These are phyloP conservation scores for Rickenella mellea DNA, from an alignment of 768 basidiomycete species.

Conservation along the genomic window DNA sequence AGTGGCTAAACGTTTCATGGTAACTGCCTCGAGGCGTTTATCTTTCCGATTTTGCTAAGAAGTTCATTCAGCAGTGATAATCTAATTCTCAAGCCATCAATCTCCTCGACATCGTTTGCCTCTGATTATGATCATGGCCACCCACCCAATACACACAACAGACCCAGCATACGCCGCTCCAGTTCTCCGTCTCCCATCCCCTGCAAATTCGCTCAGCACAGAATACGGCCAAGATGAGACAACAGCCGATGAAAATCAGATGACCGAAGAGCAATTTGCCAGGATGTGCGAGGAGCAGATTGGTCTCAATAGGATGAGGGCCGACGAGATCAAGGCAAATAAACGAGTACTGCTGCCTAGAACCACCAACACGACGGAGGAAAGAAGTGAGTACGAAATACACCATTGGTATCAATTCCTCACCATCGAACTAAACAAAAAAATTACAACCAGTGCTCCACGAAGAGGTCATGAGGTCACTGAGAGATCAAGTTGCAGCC, in stretches of 20 bases:
- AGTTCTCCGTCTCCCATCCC: conserved; percentile 35
- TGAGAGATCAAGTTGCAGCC: conserved; percentile 25
- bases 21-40: not conserved
- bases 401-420: not conserved
- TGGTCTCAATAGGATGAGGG: conserved; percentile 23
- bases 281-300: conserved; percentile 24
- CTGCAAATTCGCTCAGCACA: conserved; percentile 37
- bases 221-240: conserved; percentile 39
- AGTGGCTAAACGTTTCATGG: not conserved
- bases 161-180: conserved; percentile 35
- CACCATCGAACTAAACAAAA: conserved; percentile 4
- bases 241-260: conserved; percentile 26
- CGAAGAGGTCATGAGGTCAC: conserved; percentile 26
- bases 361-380: conserved; percentile 22
- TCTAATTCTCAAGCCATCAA: not conserved
- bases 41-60: not conserved
- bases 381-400: conserved; percentile 25
- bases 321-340: conserved; percentile 27
- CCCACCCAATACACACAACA: conserved; percentile 14
- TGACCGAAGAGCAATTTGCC: conserved; percentile 27
- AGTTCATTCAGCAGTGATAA: not conserved
- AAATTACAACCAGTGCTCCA: conserved; percentile 20
- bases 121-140: conserved; percentile 17
- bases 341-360: conserved; percentile 22
- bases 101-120: not conserved